phyloP scores from a whole-genome alignment of 1,139 yeast species.

The Citeromyces siamensis region DNA sequence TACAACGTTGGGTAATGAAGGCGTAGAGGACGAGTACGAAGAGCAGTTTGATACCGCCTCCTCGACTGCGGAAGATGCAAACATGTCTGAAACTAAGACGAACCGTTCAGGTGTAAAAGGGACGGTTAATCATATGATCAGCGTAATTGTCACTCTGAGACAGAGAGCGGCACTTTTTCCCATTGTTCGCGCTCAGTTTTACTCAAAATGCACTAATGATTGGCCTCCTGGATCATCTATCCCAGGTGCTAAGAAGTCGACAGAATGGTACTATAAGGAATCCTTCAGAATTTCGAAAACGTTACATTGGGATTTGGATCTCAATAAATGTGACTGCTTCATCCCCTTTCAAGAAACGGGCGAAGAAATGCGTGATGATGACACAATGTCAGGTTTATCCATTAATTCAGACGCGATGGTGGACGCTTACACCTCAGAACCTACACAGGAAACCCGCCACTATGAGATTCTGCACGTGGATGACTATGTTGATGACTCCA shows the following conservation, averaged over 20 bases:
- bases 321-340: slow-evolving; percentile 18
- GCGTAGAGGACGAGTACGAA: slow-evolving; percentile 7
- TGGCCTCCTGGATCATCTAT: slow-evolving; percentile 16
- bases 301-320: slow-evolving; percentile 18
- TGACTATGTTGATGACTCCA: slow-evolving; percentile 13
- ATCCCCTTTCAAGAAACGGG: slow-evolving; percentile 16
- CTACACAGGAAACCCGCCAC: slow-evolving; percentile 15
- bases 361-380: slow-evolving; percentile 9
- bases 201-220: slow-evolving; percentile 15
- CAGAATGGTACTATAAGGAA: slow-evolving; percentile 12
- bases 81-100: neutral
- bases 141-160: slow-evolving; percentile 15
- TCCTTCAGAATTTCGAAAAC: slow-evolving; percentile 17
- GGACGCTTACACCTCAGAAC: slow-evolving; percentile 8
- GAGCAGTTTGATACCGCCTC: slow-evolving; percentile 12
- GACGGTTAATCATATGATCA: slow-evolving; percentile 16
- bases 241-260: slow-evolving; percentile 9
- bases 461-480: slow-evolving; percentile 13
- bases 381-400: neutral
- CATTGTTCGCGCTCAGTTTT: slow-evolving; percentile 15
- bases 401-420: slow-evolving; percentile 6
- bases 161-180: slow-evolving; percentile 14
- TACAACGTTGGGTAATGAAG: neutral
- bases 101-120: slow-evolving; percentile 3
- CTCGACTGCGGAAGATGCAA: neutral